Evolutionary conservation across 164 flowering plant species (phyloP), one percentile per base, ranked within the genome.

Genomic region (Paratinospora sagittata): DNA sequence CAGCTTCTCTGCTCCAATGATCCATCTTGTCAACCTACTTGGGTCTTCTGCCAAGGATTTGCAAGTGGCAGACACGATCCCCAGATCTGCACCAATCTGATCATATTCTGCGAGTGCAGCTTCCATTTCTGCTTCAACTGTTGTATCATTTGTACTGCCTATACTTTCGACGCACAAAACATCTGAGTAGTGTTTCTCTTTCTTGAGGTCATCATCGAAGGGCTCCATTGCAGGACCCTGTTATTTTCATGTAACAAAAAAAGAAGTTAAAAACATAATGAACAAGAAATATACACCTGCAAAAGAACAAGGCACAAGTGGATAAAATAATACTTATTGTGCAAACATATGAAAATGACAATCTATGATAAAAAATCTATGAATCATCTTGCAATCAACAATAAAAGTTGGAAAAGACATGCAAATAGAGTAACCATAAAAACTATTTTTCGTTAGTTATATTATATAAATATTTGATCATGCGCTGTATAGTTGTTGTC

Each of bases 141-240:
- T 72, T 26, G 78, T 80, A 77, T 81, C 84, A 62, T 91, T 90
- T 3, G 70, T 69, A 37, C 77, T 76, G 27, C 76, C 88, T 60
- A 82, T 70, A 23, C 65, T 34, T 17, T 78, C 84, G 79, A 81
- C 66, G 55, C 68, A 66, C 55, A 89, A 77, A 66, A 75, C 82
- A 64, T 94, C 93, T 7, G 86, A 82, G 72, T 92, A 90, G 69
- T 89, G 87, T 71, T 80, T 82, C 82, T 92, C 97, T 71, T 74
- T 88, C 81, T 88, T 92, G 14, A 66, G 69, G 75, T 94, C 97
- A 41, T 83, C 65, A 52, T 86, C 64, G 69, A 94, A 90, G 19
- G 87, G 89, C 64, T 92, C 92, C 85, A 85, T 78, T 7, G 85
- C 80, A 62, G 86, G 88, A 8, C 97, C 93, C 98, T 94, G 86